Evolutionary conservation across 1,139 yeast species (phyloP), one percentile per base, ranked within the genome.

Genomic region (Geotrichum reessii): DNA sequence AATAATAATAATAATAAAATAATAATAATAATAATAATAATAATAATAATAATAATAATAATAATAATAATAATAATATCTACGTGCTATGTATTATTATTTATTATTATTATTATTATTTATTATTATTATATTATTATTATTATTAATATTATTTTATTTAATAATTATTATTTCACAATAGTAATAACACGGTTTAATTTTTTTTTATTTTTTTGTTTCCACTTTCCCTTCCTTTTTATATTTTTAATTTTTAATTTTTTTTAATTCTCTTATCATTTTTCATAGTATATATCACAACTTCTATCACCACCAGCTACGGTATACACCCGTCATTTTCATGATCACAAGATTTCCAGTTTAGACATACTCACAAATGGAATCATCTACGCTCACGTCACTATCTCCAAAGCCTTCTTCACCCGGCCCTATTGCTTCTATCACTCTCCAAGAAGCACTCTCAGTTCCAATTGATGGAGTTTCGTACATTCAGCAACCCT

Each of bases 381-480:
- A 33, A 33, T 33, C 40, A 11, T 33, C 40, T 33, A 33, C 40
- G 5, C 40, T 33, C 40, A 33, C 40, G 19, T 33, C 40, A 14
- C 7, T 25, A 7, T 25, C 28, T 5, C 40, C 40, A 11, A 33
- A 33, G 17, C 17, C 40, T n/a, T 14, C 40, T n/a, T 33, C 40
- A 3, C 40, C 40, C 6, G 40, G 40, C 40, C 40, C 40, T 33
- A 33, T 33, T n/a, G 17, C 40, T 9, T 33, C 40, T 11, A 33
- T 33, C 40, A 33, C 17, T 2, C 40, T 33, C 40, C 40, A 56
- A 25, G 58, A 56, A 4, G 55, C 53, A 17, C 17, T 56, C 27
- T 24, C 58, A 2, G 28, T 28, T 4, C 56, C 56, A 47, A 56
- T 56, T 19, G 58, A 56, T 40, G 58, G 58, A 1, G 58, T 52